phyloP scores from a whole-genome alignment of 352 stramenopile genomes.

The Pelagophyceae sp. region DNA sequence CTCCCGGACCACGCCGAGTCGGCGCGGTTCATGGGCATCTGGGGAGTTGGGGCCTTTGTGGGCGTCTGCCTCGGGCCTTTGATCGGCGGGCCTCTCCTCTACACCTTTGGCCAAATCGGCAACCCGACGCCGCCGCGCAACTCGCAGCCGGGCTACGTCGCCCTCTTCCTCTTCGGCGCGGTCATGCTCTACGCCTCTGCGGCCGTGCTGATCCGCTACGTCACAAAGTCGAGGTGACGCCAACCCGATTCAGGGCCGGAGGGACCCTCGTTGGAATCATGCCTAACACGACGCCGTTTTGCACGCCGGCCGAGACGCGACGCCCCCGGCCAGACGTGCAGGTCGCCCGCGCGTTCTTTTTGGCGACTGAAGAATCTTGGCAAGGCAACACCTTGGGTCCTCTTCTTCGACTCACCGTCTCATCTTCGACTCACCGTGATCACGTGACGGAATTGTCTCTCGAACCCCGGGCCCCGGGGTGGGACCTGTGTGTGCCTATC shows the following conservation, averaged over 20 bases:
- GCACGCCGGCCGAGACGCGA: no score
- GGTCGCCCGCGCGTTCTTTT: no score
- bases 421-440: no score
- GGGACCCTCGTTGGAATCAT: no score
- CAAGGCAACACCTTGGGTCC: no score
- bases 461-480: no score
- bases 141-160: slow-evolving; percentile 18
- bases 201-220: slow-evolving; percentile 2
- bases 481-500: no score
- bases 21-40: slow-evolving; percentile 24
- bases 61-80: slow-evolving; percentile 23
- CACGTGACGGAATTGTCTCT: no score
- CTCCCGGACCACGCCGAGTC: slow-evolving; percentile 20
- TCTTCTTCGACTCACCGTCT: no score
- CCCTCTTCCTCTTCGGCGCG: slow-evolving; percentile 21
- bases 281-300: neutral
- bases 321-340: no score
- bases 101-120: slow-evolving; percentile 21
- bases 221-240: neutral
- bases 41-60: slow-evolving; percentile 29
- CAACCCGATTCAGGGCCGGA: no score
- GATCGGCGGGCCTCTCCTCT: slow-evolving; percentile 22
- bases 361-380: no score
- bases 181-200: slow-evolving; percentile 17
- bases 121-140: slow-evolving; percentile 17